phyloP scores from a whole-genome alignment of 2,329 filamentous ascomycete genomes.

The Remersonia thermophila region DNA sequence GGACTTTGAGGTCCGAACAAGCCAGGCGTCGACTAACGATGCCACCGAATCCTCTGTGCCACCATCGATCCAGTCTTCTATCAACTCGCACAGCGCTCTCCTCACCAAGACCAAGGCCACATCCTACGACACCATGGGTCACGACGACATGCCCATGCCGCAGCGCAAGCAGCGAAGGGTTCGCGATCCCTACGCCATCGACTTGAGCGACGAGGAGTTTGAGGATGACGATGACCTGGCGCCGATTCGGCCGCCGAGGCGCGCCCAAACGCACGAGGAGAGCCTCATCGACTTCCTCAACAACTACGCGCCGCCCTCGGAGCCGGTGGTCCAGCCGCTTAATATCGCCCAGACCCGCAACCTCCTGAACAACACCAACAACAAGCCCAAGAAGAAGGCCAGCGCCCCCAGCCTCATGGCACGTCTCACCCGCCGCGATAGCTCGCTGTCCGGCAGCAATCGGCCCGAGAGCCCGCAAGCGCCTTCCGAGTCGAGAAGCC shows the following conservation, averaged over 20 bases:
- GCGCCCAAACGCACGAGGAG: slow-evolving; percentile 41
- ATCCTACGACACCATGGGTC: slow-evolving; percentile 25
- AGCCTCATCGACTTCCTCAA: slow-evolving; percentile 62
- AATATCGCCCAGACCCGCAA: slow-evolving; percentile 22
- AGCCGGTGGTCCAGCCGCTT: slow-evolving; percentile 28
- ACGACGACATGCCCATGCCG: slow-evolving; percentile 43
- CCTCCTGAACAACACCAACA: neutral
- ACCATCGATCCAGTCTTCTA: slow-evolving; percentile 47
- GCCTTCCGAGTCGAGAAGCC: slow-evolving; percentile 24
- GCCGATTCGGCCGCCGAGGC: slow-evolving; percentile 28
- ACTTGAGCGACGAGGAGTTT: slow-evolving; percentile 57
- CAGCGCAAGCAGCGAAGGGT: slow-evolving; percentile 65
- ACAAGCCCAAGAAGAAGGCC: slow-evolving; percentile 48
- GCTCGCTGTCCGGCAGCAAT: slow-evolving; percentile 20
- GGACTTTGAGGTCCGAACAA: slow-evolving; percentile 40
- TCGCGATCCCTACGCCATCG: slow-evolving; percentile 88
- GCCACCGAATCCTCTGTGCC: slow-evolving; percentile 45
- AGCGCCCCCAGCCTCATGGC: slow-evolving; percentile 51
- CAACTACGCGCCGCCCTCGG: slow-evolving; percentile 53
- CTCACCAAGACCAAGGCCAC: slow-evolving; percentile 32
- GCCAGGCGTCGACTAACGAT: slow-evolving; percentile 42
- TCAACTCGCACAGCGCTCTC: slow-evolving; percentile 65
- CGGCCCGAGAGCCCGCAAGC: slow-evolving; percentile 18
- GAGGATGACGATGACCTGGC: slow-evolving; percentile 26
- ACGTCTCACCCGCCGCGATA: slow-evolving; percentile 37